Conservation (phyloP, 75 land plant genomes). For the Picea sitchensis region DNA sequence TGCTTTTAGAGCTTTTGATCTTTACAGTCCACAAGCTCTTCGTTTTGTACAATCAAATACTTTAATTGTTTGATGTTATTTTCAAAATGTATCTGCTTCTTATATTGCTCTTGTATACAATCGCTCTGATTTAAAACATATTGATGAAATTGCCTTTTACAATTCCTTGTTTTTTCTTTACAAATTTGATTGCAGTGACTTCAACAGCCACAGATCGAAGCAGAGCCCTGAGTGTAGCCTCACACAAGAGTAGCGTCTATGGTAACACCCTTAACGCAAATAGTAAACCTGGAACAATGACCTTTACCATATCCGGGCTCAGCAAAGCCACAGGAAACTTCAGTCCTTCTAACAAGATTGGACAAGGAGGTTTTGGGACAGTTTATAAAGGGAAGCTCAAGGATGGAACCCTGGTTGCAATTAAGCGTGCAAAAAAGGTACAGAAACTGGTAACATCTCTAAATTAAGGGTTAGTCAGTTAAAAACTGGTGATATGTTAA, state of each 20-base stretch:
- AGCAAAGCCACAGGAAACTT: constrained; percentile 63
- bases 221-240: not conserved
- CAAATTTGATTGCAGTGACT: constrained; percentile 2
- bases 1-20: not conserved
- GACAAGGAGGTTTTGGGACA: constrained; percentile 74
- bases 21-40: not conserved
- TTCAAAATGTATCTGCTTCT: not conserved
- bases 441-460: not conserved
- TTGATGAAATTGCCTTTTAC: not conserved
- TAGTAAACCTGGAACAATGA: constrained; percentile 5
- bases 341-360: constrained; percentile 50
- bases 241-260: not conserved
- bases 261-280: not conserved
- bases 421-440: constrained; percentile 79
- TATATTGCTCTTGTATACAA: not conserved
- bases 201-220: constrained; percentile 6
- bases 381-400: constrained; percentile 76
- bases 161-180: not conserved
- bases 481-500: not conserved
- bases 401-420: constrained; percentile 72
- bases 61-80: not conserved
- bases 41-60: not conserved
- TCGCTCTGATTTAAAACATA: not conserved
- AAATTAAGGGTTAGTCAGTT: not conserved
- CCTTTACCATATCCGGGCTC: constrained; percentile 58